phyloP scores from a whole-genome alignment of 176 grass and related monocot species.

The Neostapfia colusana region DNA sequence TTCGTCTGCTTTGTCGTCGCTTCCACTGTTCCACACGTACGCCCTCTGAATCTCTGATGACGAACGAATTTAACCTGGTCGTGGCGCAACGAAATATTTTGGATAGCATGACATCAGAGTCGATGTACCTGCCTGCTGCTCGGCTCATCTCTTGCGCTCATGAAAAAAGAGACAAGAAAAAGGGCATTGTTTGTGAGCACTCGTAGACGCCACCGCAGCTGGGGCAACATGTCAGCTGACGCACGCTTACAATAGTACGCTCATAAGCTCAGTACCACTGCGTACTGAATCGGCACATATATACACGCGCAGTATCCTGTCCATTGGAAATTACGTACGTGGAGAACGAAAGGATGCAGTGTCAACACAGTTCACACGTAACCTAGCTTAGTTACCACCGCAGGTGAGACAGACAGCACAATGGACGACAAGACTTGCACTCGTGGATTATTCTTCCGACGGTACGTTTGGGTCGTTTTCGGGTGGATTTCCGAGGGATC shows the following conservation, averaged over 20 bases:
- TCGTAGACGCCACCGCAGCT: not conserved
- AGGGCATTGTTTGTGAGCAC: too few relatives aligned
- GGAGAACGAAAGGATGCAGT: not conserved
- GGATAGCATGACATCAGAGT: too few relatives aligned
- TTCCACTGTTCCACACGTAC: too few relatives aligned
- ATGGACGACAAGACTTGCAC: conserved; percentile 14
- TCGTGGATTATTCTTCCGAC: not conserved
- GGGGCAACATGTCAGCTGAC: not conserved
- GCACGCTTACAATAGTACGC: not conserved
- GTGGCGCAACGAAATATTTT: too few relatives aligned
- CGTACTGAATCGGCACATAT: not conserved
- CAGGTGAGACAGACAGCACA: not conserved
- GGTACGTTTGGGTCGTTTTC: conserved; percentile 31
- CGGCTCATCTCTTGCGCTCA: too few relatives aligned
- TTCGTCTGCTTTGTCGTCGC: not conserved
- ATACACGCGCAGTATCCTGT: not conserved
- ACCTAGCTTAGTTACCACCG: not conserved
- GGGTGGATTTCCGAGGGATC: conserved; percentile 21
- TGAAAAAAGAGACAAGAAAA: too few relatives aligned
- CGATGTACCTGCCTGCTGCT: too few relatives aligned
- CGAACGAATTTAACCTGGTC: too few relatives aligned
- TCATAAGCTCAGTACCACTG: not conserved
- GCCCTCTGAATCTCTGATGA: too few relatives aligned
- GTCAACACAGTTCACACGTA: not conserved
- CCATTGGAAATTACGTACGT: not conserved